These are phyloP conservation scores for Teunomyces cretensis DNA, from an alignment of 805 yeast genomes.

Conservation along the genomic window DNA sequence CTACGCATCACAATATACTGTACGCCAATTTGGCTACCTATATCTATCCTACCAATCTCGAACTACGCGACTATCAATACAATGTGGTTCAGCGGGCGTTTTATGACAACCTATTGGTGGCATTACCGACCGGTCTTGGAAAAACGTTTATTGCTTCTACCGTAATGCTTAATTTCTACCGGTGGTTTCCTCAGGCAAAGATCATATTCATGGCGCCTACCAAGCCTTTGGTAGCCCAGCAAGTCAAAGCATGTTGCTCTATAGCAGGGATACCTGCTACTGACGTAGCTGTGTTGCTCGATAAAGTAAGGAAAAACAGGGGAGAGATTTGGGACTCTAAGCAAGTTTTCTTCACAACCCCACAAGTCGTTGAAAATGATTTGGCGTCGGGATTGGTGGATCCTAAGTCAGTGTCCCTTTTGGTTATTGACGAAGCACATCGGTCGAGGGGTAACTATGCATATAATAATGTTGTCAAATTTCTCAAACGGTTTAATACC, in stretches of 20 bases:
- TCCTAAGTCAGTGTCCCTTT: slow-evolving; percentile 69
- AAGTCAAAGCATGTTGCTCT: slow-evolving; percentile 86
- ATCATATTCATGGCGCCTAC: slow-evolving; percentile 97
- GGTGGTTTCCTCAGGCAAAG: slow-evolving; percentile 82
- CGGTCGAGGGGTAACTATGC: slow-evolving; percentile 89
- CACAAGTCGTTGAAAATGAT: slow-evolving; percentile 94
- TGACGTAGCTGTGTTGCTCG: slow-evolving; percentile 78
- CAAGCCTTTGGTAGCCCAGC: slow-evolving; percentile 93
- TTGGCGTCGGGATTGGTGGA: slow-evolving; percentile 69
- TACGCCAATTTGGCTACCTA: slow-evolving; percentile 33
- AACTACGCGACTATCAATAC: slow-evolving; percentile 84
- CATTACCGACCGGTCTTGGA: slow-evolving; percentile 96
- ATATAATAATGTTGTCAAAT: slow-evolving; percentile 77
- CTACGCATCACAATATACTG: slow-evolving; percentile 11
- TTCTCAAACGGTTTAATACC: slow-evolving; percentile 51
- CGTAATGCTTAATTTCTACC: slow-evolving; percentile 82
- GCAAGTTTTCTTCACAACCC: slow-evolving; percentile 89
- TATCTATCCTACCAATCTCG: slow-evolving; percentile 82
- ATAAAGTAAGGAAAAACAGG: slow-evolving; percentile 56
- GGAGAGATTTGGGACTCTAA: slow-evolving; percentile 74
- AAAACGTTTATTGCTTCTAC: slow-evolving; percentile 95
- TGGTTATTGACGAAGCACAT: slow-evolving; percentile 96
- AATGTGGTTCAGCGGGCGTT: slow-evolving; percentile 74
- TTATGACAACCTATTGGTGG: slow-evolving; percentile 74
- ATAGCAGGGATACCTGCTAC: slow-evolving; percentile 78